Conservation (phyloP, 2,329 filamentous ascomycete species). For the Arthrinium phaeospermum region DNA sequence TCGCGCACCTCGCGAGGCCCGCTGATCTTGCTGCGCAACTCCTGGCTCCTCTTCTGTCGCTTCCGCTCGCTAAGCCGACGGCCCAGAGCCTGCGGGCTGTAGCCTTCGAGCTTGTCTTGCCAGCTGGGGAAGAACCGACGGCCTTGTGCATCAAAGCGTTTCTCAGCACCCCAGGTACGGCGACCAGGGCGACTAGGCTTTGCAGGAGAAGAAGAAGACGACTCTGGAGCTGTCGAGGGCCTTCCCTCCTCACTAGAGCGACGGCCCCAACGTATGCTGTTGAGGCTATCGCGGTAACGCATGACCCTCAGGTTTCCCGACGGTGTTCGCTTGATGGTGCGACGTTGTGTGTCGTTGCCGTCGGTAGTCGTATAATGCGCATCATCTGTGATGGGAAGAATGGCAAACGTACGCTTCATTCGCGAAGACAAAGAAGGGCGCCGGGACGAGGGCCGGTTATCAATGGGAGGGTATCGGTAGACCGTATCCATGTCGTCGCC, state of each 20-base stretch:
- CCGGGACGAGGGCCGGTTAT: conserved; percentile 49
- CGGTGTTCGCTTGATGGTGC: conserved; percentile 63
- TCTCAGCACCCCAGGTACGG: conserved; percentile 38
- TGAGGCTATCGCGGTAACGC: conserved; percentile 53
- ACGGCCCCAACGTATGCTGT: conserved; percentile 20
- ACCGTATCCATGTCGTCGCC: conserved; percentile 39
- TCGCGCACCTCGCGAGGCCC: conserved; percentile 63
- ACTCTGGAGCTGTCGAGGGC: conserved; percentile 44
- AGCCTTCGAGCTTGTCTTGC: conserved; percentile 56
- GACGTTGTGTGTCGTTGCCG: conserved; percentile 52
- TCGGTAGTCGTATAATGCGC: conserved; percentile 42
- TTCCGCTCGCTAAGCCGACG: conserved; percentile 62
- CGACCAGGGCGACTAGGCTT: conserved; percentile 31
- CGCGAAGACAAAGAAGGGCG: conserved; percentile 58
- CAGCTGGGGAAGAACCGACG: conserved; percentile 42
- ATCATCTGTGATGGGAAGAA: conserved; percentile 57
- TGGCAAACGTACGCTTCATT: conserved; percentile 65
- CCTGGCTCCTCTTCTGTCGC: conserved; percentile 63
- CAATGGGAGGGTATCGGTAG: conserved; percentile 54
- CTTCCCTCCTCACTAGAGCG: conserved; percentile 33
- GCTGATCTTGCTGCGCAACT: conserved; percentile 65
- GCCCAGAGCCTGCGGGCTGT: conserved; percentile 56
- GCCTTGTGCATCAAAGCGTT: conserved; percentile 38
- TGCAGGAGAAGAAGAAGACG: background rate
- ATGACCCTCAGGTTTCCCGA: conserved; percentile 67